Evolutionary conservation across 2,329 filamentous ascomycete genomes (phyloP), one percentile per base, ranked within the genome.

Genomic region (Penicillium sp.): DNA sequence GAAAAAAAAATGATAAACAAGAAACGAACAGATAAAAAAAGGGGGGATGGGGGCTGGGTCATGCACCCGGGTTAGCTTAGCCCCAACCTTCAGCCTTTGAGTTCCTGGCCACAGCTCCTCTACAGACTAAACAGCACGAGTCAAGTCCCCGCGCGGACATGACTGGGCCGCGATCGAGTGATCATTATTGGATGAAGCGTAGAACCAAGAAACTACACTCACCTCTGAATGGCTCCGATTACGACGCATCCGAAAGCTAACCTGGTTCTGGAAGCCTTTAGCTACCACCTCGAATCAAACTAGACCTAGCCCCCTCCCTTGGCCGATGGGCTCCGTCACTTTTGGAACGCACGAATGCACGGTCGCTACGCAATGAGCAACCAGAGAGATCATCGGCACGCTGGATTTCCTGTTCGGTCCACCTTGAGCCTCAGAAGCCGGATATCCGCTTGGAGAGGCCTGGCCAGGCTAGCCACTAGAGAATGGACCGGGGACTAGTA

Each of bases 1-100:
- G 25, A 37, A 53, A 22, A 44, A 56, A 11, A 14, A 52, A 23
- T 51, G 47, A 9, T 35, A 45, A 44, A 40, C n/a, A 35, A 48
- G 46, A 29, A 49, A 49, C 35, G 42, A 47, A 42, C 47, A 57
- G 50, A 53, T 54, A 60, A 49, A 31, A 50, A 53, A 42, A 41
- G 37, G 49, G 40, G 35, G 48, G 43, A 25, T 11, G 41, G 45
- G 25, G 43, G 49, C 33, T 47, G 53, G 49, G 49, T 33, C 37
- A 63, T 57, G 54, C 60, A 59, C 49, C 56, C 51, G 37, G 20
- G 45, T 62, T 65, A 65, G 61, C 49, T 64, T 65, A 65, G 63
- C 55, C 53, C 60, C 57, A 64, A 62, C 57, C 49, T 61, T 64
- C 58, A 62, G 51, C 49, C 51, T 49, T 37, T 59, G 59, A 58